Percentiles rank a stretch among this genome's conserved stretches.
Conservation (phyloP, 169 alveolate genomes). For the Babesia ovata region DNA sequence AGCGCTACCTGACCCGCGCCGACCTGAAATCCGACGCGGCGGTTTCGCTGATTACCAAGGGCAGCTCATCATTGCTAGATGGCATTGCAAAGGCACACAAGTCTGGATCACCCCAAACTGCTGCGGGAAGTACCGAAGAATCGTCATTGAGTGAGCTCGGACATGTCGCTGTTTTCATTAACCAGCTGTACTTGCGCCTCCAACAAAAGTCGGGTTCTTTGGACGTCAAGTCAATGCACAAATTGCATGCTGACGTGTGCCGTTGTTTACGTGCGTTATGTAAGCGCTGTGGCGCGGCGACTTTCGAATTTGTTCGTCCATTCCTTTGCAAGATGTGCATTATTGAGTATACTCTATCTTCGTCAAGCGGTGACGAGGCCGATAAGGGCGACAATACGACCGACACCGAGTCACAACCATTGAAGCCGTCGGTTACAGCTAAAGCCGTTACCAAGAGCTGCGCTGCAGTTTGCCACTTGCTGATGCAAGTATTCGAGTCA, state of each 20-base stretch:
- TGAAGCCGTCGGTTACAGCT: background rate
- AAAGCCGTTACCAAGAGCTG: background rate
- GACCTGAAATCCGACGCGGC: background rate
- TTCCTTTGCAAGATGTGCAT: slow-evolving; percentile 18
- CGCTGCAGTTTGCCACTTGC: slow-evolving; percentile 8
- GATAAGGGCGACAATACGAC: background rate
- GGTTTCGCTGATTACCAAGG: background rate
- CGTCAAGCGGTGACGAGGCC: background rate
- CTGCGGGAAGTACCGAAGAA: background rate
- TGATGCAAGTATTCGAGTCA: slow-evolving; percentile 11
- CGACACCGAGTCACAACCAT: background rate
- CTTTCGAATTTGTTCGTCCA: slow-evolving; percentile 22
- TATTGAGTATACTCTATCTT: slow-evolving; percentile 9
- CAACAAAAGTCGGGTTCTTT: background rate
- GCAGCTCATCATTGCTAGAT: slow-evolving; percentile 7
- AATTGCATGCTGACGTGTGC: slow-evolving; percentile 6
- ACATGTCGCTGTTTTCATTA: slow-evolving; percentile 19
- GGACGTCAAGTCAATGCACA: slow-evolving; percentile 9
- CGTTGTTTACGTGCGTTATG: slow-evolving; percentile 19
- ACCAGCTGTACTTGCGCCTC: slow-evolving; percentile 14
- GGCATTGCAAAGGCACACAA: slow-evolving; percentile 8
- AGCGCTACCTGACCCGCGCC: slow-evolving; percentile 8
- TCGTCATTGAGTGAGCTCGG: slow-evolving; percentile 12
- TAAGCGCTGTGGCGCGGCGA: background rate
- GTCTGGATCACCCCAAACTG: background rate